Conservation (phyloP, 192 early-diverging fungal genomes). For the Gigaspora rosea region DNA sequence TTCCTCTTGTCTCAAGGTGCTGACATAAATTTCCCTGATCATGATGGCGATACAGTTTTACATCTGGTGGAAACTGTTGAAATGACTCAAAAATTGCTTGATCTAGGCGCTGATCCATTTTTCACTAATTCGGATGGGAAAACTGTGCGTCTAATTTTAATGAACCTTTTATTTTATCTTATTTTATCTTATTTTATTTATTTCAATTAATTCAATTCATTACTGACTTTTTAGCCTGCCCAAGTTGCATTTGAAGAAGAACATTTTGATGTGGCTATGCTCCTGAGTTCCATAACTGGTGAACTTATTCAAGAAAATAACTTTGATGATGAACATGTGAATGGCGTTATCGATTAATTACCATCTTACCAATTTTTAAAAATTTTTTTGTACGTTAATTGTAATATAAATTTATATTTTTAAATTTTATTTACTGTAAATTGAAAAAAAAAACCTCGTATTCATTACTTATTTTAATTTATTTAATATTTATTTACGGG, state of each 20-base stretch:
- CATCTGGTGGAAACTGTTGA: constrained; percentile 71
- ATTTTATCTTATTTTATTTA: not conserved
- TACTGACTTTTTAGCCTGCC: constrained; percentile 40
- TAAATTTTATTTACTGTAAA: no score
- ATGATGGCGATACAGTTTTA: constrained; percentile 82
- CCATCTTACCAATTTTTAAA: constrained; percentile 30
- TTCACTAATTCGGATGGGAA: constrained; percentile 65
- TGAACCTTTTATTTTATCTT: not conserved
- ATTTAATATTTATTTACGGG: not conserved
- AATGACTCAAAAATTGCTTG: constrained; percentile 66
- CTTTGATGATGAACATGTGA: constrained; percentile 31
- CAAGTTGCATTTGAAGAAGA: constrained; percentile 64
- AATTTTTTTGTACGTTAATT: not conserved
- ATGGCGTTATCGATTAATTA: constrained; percentile 34
- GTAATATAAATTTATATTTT: no score
- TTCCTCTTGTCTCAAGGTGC: constrained; percentile 65
- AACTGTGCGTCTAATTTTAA: constrained; percentile 34
- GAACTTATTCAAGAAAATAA: constrained; percentile 52
- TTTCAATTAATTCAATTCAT: not conserved
- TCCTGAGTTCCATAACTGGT: constrained; percentile 54
- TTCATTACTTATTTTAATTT: no score
- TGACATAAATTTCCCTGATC: constrained; percentile 71
- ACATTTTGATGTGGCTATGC: constrained; percentile 65
- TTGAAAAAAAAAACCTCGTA: no score
- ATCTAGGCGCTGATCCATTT: constrained; percentile 68